Evolutionary conservation across 495 filamentous ascomycete genomes (phyloP).

Genomic region (Gamarada debralockiae): DNA sequence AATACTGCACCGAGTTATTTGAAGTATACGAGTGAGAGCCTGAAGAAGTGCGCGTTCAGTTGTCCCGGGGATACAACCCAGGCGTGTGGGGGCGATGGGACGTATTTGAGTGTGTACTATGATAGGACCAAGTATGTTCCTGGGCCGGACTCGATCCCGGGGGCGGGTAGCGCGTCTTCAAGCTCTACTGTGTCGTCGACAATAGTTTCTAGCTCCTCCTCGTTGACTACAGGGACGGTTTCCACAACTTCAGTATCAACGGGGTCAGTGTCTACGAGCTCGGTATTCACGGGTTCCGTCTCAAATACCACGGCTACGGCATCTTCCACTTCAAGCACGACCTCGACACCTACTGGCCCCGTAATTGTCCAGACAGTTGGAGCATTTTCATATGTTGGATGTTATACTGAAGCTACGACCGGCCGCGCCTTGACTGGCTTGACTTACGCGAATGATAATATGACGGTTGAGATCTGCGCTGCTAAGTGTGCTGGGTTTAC

Average conservation of each 20-base stretch:
- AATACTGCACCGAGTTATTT: constrained; percentile 13
- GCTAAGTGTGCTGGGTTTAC: constrained; percentile 26
- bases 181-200: constrained; percentile 8
- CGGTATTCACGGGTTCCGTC: too few relatives aligned
- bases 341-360: constrained; percentile 12
- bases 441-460: neutral
- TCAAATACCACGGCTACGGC: too few relatives aligned
- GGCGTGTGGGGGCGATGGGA: constrained; percentile 30
- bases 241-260: neutral
- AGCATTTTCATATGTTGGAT: constrained; percentile 37
- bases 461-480: constrained; percentile 34
- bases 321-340: neutral
- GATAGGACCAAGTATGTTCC: neutral
- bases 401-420: constrained; percentile 39
- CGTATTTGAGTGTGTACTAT: neutral
- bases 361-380: constrained; percentile 25
- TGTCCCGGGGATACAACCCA: constrained; percentile 32
- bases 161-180: constrained; percentile 15
- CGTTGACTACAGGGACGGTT: neutral
- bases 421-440: constrained; percentile 8
- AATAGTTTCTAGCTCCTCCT: neutral
- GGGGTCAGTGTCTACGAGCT: too few relatives aligned
- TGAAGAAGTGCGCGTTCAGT: constrained; percentile 30
- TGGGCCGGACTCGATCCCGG: constrained; percentile 1
- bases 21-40: constrained; percentile 29